Conservation (phyloP, 495 filamentous ascomycete species). For the Gamarada debralockiae region DNA sequence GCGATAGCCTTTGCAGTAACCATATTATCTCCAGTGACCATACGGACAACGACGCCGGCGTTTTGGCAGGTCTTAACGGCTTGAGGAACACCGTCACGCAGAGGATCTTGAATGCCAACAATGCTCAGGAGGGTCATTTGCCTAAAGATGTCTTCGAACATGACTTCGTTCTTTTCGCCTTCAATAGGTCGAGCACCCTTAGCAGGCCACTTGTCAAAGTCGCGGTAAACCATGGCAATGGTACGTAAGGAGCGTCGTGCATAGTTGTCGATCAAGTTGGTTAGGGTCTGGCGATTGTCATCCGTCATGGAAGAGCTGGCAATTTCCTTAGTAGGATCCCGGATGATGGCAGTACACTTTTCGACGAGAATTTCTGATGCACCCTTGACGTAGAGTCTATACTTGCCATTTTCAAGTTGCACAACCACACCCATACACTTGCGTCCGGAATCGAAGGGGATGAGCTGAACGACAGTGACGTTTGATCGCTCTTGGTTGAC, state of each 20-base stretch:
- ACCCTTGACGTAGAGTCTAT: constrained; percentile 77
- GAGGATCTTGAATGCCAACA: constrained; percentile 85
- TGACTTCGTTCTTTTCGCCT: constrained; percentile 64
- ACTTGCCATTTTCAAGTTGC: constrained; percentile 58
- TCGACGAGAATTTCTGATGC: constrained; percentile 82
- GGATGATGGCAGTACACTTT: constrained; percentile 68
- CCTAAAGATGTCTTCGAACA: constrained; percentile 76
- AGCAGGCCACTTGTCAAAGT: constrained; percentile 89
- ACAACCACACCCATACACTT: constrained; percentile 89
- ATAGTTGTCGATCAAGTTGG: constrained; percentile 67
- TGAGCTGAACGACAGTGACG: constrained; percentile 64
- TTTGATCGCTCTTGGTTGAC: constrained; percentile 68
- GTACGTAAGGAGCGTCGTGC: constrained; percentile 81
- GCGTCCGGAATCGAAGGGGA: constrained; percentile 81
- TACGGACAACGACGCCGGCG: constrained; percentile 80
- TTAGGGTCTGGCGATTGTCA: constrained; percentile 56
- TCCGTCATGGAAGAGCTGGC: constrained; percentile 50
- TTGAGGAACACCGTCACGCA: constrained; percentile 73
- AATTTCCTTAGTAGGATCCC: constrained; percentile 61
- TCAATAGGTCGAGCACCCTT: constrained; percentile 59
- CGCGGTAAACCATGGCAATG: constrained; percentile 81
- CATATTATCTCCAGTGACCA: constrained; percentile 89
- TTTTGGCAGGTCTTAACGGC: constrained; percentile 71
- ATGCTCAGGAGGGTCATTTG: constrained; percentile 75
- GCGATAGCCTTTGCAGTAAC: constrained; percentile 81